These are phyloP conservation scores for Lactifluus echinatus DNA, from an alignment of 768 basidiomycete genomes.

Conservation along the genomic window DNA sequence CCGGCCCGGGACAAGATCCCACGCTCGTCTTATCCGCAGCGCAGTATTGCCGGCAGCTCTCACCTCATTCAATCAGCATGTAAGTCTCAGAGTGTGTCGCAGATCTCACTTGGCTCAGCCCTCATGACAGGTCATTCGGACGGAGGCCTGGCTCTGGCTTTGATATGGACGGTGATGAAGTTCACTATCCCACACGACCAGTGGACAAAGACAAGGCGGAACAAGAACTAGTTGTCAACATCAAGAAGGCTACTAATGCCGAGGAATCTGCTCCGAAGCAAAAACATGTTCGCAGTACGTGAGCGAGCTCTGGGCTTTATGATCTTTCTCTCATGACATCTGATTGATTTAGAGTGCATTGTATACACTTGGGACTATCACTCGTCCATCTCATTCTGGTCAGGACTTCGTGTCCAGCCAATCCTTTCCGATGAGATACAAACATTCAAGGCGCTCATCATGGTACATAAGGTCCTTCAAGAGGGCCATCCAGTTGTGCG, in stretches of 20 bases:
- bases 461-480: slow-evolving; percentile 95
- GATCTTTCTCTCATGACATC: background rate
- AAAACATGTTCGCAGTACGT: slow-evolving; percentile 96
- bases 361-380: slow-evolving; percentile 99
- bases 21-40: slow-evolving; percentile 13
- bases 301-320: background rate
- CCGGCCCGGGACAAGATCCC: background rate
- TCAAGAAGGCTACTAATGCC: slow-evolving; percentile 95
- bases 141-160: slow-evolving; percentile 32
- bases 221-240: slow-evolving; percentile 84
- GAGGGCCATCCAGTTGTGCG: slow-evolving; percentile 92
- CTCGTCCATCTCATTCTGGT: slow-evolving; percentile 96
- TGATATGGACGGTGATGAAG: slow-evolving; percentile 69
- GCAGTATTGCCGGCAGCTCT: background rate
- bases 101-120: background rate
- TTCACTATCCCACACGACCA: slow-evolving; percentile 92
- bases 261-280: slow-evolving; percentile 98
- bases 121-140: slow-evolving; percentile 27
- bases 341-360: slow-evolving; percentile 86
- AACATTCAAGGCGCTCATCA: slow-evolving; percentile 96
- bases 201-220: slow-evolving; percentile 99
- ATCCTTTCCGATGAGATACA: slow-evolving; percentile 96
- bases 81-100: background rate
- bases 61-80: slow-evolving; percentile 7
- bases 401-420: slow-evolving; percentile 90